Percentiles rank a stretch among this genome's conserved stretches.
phyloP scores from a whole-genome alignment of 345 rosid species.

The rapeseed (Brassica napus) region DNA sequence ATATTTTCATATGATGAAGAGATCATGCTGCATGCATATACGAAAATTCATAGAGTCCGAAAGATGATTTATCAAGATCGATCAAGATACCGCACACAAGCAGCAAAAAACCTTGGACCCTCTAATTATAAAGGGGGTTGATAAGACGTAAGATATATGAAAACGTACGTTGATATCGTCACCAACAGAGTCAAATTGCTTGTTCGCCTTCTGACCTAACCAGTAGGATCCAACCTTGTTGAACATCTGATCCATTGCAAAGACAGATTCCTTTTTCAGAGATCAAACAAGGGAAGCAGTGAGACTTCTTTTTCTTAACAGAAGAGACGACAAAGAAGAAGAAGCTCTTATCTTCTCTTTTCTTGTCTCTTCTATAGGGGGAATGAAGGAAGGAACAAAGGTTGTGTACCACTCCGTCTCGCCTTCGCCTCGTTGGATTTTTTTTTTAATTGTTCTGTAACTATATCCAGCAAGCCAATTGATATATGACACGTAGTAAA shows the following conservation, averaged over 20 bases:
- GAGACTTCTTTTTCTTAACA: background rate
- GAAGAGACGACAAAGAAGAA: background rate
- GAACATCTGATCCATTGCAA: constrained; percentile 78
- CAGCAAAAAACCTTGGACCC: background rate
- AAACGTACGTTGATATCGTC: constrained; percentile 66
- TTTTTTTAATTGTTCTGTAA: background rate
- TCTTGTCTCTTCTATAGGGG: background rate
- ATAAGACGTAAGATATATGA: too few relatives aligned
- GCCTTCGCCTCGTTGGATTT: constrained; percentile 3
- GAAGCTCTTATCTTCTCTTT: background rate
- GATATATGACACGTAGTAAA: background rate
- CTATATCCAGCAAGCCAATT: background rate
- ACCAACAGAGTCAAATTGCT: constrained; percentile 84
- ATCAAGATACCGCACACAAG: background rate
- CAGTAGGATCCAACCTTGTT: constrained; percentile 91
- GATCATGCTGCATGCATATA: background rate
- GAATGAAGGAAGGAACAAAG: background rate
- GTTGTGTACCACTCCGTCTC: constrained; percentile 2
- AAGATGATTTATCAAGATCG: background rate
- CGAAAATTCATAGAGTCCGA: background rate
- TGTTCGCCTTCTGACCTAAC: constrained; percentile 72
- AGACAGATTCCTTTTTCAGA: background rate
- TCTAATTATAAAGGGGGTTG: background rate
- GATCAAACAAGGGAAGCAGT: background rate
- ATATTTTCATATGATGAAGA: background rate